These are phyloP conservation scores for Porodaedalea pini DNA, from an alignment of 1,284 basidiomycete genomes.

Conservation along the genomic window DNA sequence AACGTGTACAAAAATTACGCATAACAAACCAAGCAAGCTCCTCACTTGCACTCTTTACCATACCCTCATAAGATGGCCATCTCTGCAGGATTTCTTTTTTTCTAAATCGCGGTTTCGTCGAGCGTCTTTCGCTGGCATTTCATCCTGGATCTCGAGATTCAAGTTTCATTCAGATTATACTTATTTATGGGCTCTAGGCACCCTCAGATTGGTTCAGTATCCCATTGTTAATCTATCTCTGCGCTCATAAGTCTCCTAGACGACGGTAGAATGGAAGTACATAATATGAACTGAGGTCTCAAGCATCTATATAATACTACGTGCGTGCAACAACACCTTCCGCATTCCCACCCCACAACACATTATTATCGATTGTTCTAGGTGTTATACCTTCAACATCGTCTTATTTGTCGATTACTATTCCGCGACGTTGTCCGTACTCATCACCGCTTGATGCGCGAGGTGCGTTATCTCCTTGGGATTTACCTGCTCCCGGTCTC, in stretches of 20 bases:
- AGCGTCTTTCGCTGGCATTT: background rate
- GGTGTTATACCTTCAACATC: background rate
- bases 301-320: background rate
- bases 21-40: background rate
- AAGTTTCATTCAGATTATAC: too few relatives aligned
- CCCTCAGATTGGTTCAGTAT: background rate
- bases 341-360: conserved; percentile 4
- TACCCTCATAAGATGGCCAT: background rate
- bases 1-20: background rate
- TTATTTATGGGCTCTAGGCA: background rate
- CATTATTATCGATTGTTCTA: background rate
- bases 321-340: background rate
- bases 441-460: background rate
- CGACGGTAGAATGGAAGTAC: conserved; percentile 4
- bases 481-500: background rate
- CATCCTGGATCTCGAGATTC: background rate
- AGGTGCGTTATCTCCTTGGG: background rate
- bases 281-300: background rate
- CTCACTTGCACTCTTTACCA: too few relatives aligned
- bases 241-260: background rate
- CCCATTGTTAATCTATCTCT: background rate
- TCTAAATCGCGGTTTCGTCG: background rate
- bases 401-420: background rate
- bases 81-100: background rate
- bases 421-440: too few relatives aligned